Evolutionary conservation across 768 basidiomycete genomes (phyloP).

Genomic region (Boletus edulis): DNA sequence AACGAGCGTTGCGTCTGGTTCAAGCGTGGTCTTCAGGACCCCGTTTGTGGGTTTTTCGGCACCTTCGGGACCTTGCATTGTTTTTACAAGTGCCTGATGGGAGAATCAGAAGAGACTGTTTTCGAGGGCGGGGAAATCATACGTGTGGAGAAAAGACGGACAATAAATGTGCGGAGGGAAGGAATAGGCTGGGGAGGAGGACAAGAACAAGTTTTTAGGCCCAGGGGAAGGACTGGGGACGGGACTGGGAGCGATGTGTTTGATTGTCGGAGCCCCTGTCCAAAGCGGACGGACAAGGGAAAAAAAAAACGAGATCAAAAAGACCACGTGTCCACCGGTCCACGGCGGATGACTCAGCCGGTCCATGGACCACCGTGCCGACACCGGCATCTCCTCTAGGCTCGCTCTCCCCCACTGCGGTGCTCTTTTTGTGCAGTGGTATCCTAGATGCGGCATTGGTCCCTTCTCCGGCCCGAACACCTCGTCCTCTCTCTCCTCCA

Average conservation of each 20-base stretch:
- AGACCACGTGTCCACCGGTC: slow-evolving; percentile 28
- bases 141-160: neutral
- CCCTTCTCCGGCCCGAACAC: no score
- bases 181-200: slow-evolving; percentile 1
- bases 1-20: slow-evolving; percentile 25
- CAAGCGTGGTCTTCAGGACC: neutral
- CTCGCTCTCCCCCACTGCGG: slow-evolving; percentile 1
- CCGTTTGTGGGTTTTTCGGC: slow-evolving; percentile 18
- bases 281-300: slow-evolving; percentile 34
- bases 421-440: neutral
- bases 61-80: slow-evolving; percentile 28
- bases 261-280: slow-evolving; percentile 39
- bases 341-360: slow-evolving; percentile 19
- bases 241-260: slow-evolving; percentile 26
- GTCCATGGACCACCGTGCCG: slow-evolving; percentile 28
- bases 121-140: neutral
- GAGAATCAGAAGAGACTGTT: slow-evolving; percentile 21
- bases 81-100: slow-evolving; percentile 32
- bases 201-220: slow-evolving; percentile 16
- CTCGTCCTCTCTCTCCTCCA: neutral
- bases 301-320: slow-evolving; percentile 37
- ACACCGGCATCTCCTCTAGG: slow-evolving; percentile 12
- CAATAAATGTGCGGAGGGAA: neutral
- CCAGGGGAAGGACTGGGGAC: slow-evolving; percentile 9
- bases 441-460: no score